These are phyloP conservation scores for Hypoxylon sp. DNA, from an alignment of 2,329 filamentous ascomycete genomes.

Conservation along the genomic window DNA sequence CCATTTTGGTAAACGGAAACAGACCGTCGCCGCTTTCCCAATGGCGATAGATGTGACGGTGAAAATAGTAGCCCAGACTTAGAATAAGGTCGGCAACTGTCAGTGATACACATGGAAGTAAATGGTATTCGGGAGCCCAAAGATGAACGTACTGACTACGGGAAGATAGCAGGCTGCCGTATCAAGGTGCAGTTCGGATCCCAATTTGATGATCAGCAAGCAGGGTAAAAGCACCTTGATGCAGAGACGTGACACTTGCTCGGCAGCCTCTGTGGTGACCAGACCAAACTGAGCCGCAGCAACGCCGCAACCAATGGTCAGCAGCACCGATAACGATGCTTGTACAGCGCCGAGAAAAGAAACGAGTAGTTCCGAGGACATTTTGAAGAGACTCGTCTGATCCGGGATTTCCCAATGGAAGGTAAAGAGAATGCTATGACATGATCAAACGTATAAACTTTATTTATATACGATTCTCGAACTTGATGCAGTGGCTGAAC, in stretches of 20 bases:
- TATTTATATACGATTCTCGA: conserved; percentile 3
- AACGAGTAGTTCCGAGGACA: conserved; percentile 41
- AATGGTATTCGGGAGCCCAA: not conserved
- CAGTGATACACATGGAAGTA: conserved; percentile 4
- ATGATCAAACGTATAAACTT: not conserved
- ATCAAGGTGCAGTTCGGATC: conserved; percentile 45
- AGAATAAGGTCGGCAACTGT: not conserved
- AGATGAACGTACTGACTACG: conserved; percentile 40
- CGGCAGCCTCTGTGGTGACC: conserved; percentile 42
- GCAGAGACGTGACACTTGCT: conserved; percentile 49
- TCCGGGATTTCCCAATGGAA: not conserved
- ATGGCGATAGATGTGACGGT: conserved; percentile 45
- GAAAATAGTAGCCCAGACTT: conserved; percentile 49
- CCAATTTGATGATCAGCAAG: conserved; percentile 49
- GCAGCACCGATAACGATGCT: conserved; percentile 48
- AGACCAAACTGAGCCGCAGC: conserved; percentile 44
- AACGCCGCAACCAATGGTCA: conserved; percentile 48
- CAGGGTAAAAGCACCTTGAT: conserved; percentile 50
- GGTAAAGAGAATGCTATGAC: not conserved
- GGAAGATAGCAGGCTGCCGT: conserved; percentile 44
- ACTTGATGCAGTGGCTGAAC: conserved; percentile 6
- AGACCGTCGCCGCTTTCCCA: conserved; percentile 34
- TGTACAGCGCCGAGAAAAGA: conserved; percentile 50
- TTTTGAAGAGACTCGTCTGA: conserved; percentile 17
- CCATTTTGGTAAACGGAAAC: conserved; percentile 48